These are phyloP conservation scores for Neurospora sp. DNA, from an alignment of 495 filamentous ascomycete genomes.

Conservation along the genomic window DNA sequence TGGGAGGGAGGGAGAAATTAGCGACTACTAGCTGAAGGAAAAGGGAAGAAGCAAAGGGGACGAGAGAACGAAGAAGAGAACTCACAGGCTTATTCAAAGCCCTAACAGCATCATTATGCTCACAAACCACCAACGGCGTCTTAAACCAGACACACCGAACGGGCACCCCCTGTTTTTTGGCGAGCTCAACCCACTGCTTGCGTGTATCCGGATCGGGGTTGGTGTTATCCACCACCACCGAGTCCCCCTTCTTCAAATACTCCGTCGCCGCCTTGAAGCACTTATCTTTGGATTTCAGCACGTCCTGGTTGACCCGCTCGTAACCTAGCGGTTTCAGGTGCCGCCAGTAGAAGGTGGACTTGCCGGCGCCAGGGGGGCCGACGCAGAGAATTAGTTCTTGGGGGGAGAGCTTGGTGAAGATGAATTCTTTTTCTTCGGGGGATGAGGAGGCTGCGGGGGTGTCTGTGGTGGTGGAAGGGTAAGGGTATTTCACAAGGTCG, in stretches of 20 bases:
- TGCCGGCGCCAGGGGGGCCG: slow-evolving; percentile 81
- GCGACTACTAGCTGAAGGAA: not conserved
- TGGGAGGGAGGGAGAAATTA: not conserved
- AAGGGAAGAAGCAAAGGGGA: not conserved
- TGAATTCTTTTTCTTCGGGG: not conserved
- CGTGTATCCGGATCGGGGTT: slow-evolving; percentile 73
- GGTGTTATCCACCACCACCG: slow-evolving; percentile 82
- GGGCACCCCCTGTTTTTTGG: slow-evolving; percentile 55
- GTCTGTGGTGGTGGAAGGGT: not conserved
- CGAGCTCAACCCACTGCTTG: slow-evolving; percentile 63
- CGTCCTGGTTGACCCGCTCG: slow-evolving; percentile 83
- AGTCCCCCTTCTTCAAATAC: slow-evolving; percentile 50
- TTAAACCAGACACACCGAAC: slow-evolving; percentile 85
- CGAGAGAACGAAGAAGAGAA: slow-evolving; percentile 5
- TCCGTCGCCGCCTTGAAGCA: slow-evolving; percentile 70
- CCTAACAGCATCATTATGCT: slow-evolving; percentile 83
- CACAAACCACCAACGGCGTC: slow-evolving; percentile 58
- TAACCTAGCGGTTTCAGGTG: slow-evolving; percentile 71
- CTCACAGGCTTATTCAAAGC: slow-evolving; percentile 49
- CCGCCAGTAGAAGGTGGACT: slow-evolving; percentile 81
- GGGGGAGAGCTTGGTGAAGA: not conserved
- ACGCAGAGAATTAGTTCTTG: slow-evolving; percentile 73
- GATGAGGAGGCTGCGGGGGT: not conserved
- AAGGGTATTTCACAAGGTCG: slow-evolving; percentile 39
- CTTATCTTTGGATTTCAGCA: slow-evolving; percentile 65